Evolutionary conservation across 306 rosid species (phyloP).

Genomic region (Cicer cuneatum): DNA sequence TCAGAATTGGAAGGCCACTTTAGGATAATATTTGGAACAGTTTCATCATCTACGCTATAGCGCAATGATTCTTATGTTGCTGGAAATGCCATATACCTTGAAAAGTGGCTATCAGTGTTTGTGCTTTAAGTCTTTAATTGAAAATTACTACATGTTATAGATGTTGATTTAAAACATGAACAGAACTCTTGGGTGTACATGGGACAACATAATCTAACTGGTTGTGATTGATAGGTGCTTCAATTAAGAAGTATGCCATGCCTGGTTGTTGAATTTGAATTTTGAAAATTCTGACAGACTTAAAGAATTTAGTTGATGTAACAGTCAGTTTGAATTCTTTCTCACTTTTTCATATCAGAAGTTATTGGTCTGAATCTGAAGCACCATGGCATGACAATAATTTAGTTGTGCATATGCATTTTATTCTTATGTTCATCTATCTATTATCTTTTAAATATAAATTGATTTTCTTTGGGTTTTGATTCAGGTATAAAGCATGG

Average conservation of each 20-base stretch:
- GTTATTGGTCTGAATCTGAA: conserved; percentile 25
- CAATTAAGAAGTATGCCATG: conserved; percentile 7
- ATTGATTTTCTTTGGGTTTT: conserved; percentile 46
- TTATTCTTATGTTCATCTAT: conserved; percentile 15
- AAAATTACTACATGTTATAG: conserved; percentile 30
- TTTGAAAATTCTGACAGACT: conserved; percentile 8
- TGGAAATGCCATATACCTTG: conserved; percentile 34
- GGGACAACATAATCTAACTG: conserved; percentile 13
- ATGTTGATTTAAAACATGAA: conserved; percentile 25
- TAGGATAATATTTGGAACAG: background rate
- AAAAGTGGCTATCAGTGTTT: conserved; percentile 29
- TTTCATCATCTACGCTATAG: conserved; percentile 26
- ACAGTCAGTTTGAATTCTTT: conserved; percentile 18
- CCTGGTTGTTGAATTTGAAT: conserved; percentile 33
- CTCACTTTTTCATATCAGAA: conserved; percentile 14
- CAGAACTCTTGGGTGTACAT: conserved; percentile 10
- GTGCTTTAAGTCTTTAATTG: conserved; percentile 20
- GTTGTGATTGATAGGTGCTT: conserved; percentile 23
- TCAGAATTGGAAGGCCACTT: conserved; percentile 25
- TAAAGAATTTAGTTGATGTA: conserved; percentile 15
- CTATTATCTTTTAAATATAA: conserved; percentile 34
- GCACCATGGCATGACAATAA: conserved; percentile 4
- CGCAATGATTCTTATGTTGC: conserved; percentile 19
- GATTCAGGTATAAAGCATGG: conserved; percentile 95
- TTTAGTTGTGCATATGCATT: conserved; percentile 8